These are phyloP conservation scores for Parathielavia appendiculata DNA, from an alignment of 495 filamentous ascomycete species.

Conservation along the genomic window DNA sequence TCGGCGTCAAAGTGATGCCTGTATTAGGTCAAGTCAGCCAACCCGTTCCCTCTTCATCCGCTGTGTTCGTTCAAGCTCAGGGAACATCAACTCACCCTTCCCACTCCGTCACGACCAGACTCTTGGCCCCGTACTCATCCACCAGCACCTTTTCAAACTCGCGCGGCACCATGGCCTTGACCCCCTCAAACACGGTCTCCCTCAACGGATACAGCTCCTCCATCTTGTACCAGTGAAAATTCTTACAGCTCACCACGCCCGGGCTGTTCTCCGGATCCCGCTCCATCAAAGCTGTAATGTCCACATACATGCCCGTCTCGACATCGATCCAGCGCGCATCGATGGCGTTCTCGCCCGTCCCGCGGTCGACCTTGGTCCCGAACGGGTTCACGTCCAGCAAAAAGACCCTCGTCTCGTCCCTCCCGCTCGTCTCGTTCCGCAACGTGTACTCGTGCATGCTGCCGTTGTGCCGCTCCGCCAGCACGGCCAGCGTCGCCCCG, in stretches of 20 bases:
- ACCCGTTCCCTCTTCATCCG: background rate
- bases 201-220: slow-evolving; percentile 74
- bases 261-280: slow-evolving; percentile 54
- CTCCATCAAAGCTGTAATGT: slow-evolving; percentile 76
- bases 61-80: background rate
- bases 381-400: slow-evolving; percentile 77
- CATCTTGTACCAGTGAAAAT: slow-evolving; percentile 65
- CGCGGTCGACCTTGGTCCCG: slow-evolving; percentile 52
- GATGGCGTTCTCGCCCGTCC: slow-evolving; percentile 72
- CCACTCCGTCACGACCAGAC: slow-evolving; percentile 60
- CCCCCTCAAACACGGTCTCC: slow-evolving; percentile 71
- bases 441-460: slow-evolving; percentile 59
- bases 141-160: slow-evolving; percentile 65
- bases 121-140: slow-evolving; percentile 66
- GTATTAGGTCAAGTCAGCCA: slow-evolving; percentile 15
- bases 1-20: slow-evolving; percentile 46
- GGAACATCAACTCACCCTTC: slow-evolving; percentile 48
- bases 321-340: slow-evolving; percentile 82
- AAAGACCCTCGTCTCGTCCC: slow-evolving; percentile 38
- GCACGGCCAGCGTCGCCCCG: slow-evolving; percentile 53
- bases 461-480: slow-evolving; percentile 61
- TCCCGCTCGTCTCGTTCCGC: slow-evolving; percentile 22
- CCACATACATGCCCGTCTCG: slow-evolving; percentile 73
- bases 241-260: slow-evolving; percentile 77
- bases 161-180: slow-evolving; percentile 69